These are phyloP conservation scores for Kwoniella europaea DNA, from an alignment of 768 basidiomycete genomes.

Conservation along the genomic window DNA sequence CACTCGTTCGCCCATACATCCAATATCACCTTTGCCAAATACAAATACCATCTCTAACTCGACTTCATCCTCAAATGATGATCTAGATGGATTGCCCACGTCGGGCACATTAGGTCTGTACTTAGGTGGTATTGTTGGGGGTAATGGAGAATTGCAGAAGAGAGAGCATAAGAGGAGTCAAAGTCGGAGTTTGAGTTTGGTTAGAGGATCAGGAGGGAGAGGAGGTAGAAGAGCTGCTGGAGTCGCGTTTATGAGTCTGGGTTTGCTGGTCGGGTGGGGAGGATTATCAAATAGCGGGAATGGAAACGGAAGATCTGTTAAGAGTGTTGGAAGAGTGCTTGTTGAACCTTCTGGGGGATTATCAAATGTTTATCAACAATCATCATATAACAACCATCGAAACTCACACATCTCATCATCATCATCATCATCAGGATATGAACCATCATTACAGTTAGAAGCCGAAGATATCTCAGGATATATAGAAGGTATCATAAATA, in stretches of 20 bases:
- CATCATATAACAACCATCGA: conserved; percentile 10
- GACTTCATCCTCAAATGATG: conserved; percentile 6
- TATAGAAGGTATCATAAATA: background rate
- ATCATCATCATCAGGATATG: background rate
- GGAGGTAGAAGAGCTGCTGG: conserved; percentile 72
- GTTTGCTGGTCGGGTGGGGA: conserved; percentile 74
- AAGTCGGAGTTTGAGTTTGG: conserved; percentile 52
- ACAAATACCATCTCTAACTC: background rate
- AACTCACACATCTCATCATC: conserved; percentile 11
- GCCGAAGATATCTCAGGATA: background rate
- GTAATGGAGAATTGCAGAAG: conserved; percentile 20
- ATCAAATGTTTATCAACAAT: background rate
- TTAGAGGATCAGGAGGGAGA: conserved; percentile 56
- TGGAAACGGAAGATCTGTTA: background rate
- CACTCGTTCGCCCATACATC: conserved; percentile 13
- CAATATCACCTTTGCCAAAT: background rate
- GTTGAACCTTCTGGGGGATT: conserved; percentile 22
- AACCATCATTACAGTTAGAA: background rate
- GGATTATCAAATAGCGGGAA: conserved; percentile 42
- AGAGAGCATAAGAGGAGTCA: conserved; percentile 38
- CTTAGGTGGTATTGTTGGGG: background rate
- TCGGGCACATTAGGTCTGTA: conserved; percentile 22
- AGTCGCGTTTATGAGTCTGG: conserved; percentile 80
- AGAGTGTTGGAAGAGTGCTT: conserved; percentile 39
- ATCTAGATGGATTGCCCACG: conserved; percentile 32